Base-by-base conservation (phyloP, 73 alveolate genomes). In the Effrenium voratum region DNA sequence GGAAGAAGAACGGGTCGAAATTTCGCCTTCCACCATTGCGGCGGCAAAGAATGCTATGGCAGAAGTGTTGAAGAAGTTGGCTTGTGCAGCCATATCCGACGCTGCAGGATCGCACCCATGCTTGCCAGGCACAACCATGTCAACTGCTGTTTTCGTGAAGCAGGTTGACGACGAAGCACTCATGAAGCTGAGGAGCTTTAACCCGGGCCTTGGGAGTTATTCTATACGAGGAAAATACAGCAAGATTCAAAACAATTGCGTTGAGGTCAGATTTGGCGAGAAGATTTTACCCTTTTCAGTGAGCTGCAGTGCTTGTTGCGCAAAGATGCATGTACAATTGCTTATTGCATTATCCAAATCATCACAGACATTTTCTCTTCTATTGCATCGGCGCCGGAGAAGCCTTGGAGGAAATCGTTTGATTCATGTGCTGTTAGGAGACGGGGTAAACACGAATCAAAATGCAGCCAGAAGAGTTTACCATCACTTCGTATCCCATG, bases 211-310 rank as follows among this genome's bases (percentile, higher is more conserved):
- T 72, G 59, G 45, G 2, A 43, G 91, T 24, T 3, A 45, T 8
- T 1, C 24, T 36, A 46, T 79, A 30, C 91, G 91, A 30, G 68
- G 72, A 6, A 79, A 79, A 32, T 79, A 79, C 46, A 46, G 72
- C 91, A 79, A 79, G 46, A n/a, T 79, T 1, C 91, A 79, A 46
- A 79, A 79, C 91, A 79, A 79, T 30, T 8, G 41, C 3, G 91
- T 79, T 2, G 68, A 46, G 30, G 68, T 79, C 32, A 4, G 5
- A 1, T 1, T 8, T 5, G 68, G 44, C 1, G 70, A 43, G 30
- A 1, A 26, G 30, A 2, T 4, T 2, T 30, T 43, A 45, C 2
- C 0, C 22, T 45, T 79, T 79, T 16, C n/a, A 3, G 4, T 2
- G 91, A 79, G 44, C 24, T 79, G 68, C 91, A 79, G 46, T 44